Evolutionary conservation across 805 yeast species (phyloP), one percentile per base, ranked within the genome.

Genomic region (Metschnikowia cerradonensis): DNA sequence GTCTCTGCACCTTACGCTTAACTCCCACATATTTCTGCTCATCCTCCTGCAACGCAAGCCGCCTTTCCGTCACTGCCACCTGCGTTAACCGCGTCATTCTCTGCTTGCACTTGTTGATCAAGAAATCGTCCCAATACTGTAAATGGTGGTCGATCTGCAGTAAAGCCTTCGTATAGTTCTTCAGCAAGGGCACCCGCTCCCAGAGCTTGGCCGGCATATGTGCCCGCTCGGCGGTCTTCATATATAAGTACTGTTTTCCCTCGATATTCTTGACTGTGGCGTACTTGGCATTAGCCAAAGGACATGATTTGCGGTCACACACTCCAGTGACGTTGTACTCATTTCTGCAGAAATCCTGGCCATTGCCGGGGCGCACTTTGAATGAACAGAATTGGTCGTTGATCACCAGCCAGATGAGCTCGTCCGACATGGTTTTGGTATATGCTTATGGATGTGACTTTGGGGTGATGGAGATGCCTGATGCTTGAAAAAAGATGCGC

Each of bases 151-250:
- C 98, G 50, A 94, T 81, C 68, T 94, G 99, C 56, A 80, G 79
- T 62, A 94, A 76, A 0, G 98, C 98, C 66, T 81, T 87, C 48
- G 85, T 79, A 67, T 90, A 94, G 68, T 94, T 91, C 70, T 89
- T 90, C 43, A 94, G 87, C 53, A 94, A 77, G 68, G 85, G 87
- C 64, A 94, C 86, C 62, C 97, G 81, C 71, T 94, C 97, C 99
- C 99, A 94, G 67, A 89, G 74, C 61, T 87, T 86, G 41, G 88
- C 82, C 13, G 99, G 99, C 56, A 90, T 88, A 66, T 94, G 98
- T 19, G 96, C 95, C 72, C 99, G 83, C 73, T 94, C 99, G 1
- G 95, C 96, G 1, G 98, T 94, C 68, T 94, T 94, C 90, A 94
- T 94, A 71, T 94, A 94, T 34, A 89, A 72, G 62, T 88, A 89